Evolutionary conservation across 2,329 filamentous ascomycete species (phyloP), one percentile per base, ranked within the genome.

Genomic region (Elsinoe arachidis): DNA sequence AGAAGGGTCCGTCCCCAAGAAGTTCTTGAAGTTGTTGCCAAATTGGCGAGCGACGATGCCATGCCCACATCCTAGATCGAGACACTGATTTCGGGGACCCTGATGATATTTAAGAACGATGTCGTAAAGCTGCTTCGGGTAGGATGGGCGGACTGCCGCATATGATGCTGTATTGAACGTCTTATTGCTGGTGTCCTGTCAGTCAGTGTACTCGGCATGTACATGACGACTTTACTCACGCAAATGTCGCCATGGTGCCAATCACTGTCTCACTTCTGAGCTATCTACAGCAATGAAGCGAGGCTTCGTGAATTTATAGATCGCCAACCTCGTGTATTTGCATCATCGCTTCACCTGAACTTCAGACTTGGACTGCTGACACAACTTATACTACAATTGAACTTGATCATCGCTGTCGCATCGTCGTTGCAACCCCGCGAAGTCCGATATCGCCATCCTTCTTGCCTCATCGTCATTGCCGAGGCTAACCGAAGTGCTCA

Each of bases 41-140:
- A 87, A 70, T 23, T 74, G 74, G 6, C 80, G 77, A 5, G 80
- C 73, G 19, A 83, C 76, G 53, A 80, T 72, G 19, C 82, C 83
- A 60, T 83, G 82, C 2, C 83, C 83, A 62, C 80, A 83, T 51
- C 84, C 83, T n/a, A 86, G 71, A 65, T 86, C 84, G 7, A 86
- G 66, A 55, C 70, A 70, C 17, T 70, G 64, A 2, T 65, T 65
- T 9, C 66, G 59, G 64, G 71, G 64, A 3, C 70, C 69, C 21
- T 73, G 70, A 67, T 85, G 80, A 67, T 80, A 84, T 19, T 67
- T 65, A 11, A 85, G 72, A 9, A 85, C 69, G 15, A 71, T 76
- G 54, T 74, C 73, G 69, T 79, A 84, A 30, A 86, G 72, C 17
- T 70, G 72, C 7, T 74, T 66, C 5, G 82, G 81, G 65, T 85